These are phyloP conservation scores for Amanita molliuscula DNA, from an alignment of 768 basidiomycete genomes.

Conservation along the genomic window DNA sequence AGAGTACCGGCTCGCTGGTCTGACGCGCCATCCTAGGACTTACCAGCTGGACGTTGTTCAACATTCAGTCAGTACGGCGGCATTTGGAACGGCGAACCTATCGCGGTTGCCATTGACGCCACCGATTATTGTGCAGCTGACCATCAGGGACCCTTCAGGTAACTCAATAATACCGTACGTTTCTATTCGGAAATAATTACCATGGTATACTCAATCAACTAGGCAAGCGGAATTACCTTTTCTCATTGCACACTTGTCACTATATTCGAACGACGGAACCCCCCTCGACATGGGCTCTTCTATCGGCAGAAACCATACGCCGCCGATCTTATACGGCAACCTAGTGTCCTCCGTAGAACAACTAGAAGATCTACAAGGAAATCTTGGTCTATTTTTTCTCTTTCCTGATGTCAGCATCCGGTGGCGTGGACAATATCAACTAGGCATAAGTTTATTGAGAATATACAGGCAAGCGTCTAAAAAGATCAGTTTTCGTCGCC, in stretches of 20 bases:
- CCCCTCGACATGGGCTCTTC: constrained; percentile 57
- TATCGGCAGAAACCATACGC: constrained; percentile 36
- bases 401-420: constrained; percentile 89
- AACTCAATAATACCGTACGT: constrained; percentile 74
- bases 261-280: constrained; percentile 61
- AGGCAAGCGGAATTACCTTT: constrained; percentile 86
- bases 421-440: constrained; percentile 63
- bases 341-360: constrained; percentile 76
- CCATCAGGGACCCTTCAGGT: constrained; percentile 61
- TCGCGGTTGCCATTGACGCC: constrained; percentile 80
- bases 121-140: constrained; percentile 72
- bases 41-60: constrained; percentile 84
- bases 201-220: neutral
- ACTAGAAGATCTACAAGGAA: constrained; percentile 72
- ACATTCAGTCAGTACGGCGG: constrained; percentile 73
- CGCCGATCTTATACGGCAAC: constrained; percentile 72
- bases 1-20: neutral
- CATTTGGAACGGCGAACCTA: constrained; percentile 64
- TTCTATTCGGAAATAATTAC: neutral
- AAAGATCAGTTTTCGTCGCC: neutral
- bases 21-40: constrained; percentile 24
- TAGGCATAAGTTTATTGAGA: constrained; percentile 64
- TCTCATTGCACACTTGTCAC: constrained; percentile 72
- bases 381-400: constrained; percentile 76
- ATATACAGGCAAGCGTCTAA: constrained; percentile 55